A percentile compares a stretch with the other conserved stretches of the same genome.
phyloP scores from a whole-genome alignment of 2,329 filamentous ascomycete genomes.

The Graphium sp. region DNA sequence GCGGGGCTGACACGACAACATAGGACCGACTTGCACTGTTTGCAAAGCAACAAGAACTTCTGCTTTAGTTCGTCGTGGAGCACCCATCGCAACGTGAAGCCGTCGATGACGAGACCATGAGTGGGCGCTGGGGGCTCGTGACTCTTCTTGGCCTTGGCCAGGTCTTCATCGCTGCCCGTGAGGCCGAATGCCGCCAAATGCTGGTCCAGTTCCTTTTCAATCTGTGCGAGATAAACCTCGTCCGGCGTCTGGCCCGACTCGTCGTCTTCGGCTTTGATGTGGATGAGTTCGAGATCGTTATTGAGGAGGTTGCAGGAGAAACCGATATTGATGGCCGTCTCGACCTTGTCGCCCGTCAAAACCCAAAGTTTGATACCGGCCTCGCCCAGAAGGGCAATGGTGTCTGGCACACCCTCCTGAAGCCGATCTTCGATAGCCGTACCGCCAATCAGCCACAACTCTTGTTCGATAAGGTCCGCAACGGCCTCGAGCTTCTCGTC shows the following conservation, averaged over 20 bases:
- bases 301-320: slow-evolving; percentile 96
- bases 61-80: slow-evolving; percentile 70
- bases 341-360: slow-evolving; percentile 93
- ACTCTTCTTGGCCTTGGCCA: slow-evolving; percentile 60
- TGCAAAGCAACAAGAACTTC: slow-evolving; percentile 88
- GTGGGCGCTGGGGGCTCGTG: slow-evolving; percentile 78
- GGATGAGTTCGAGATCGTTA: slow-evolving; percentile 94
- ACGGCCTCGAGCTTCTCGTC: slow-evolving; percentile 88
- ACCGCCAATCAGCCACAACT: slow-evolving; percentile 74
- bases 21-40: slow-evolving; percentile 89
- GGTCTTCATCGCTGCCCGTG: slow-evolving; percentile 72
- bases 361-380: slow-evolving; percentile 99
- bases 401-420: slow-evolving; percentile 92
- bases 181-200: slow-evolving; percentile 59
- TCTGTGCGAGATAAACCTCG: slow-evolving; percentile 32
- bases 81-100: slow-evolving; percentile 79
- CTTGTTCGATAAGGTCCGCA: slow-evolving; percentile 78
- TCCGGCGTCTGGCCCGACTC: slow-evolving; percentile 29
- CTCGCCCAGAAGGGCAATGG: slow-evolving; percentile 76
- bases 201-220: slow-evolving; percentile 58
- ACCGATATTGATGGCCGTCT: slow-evolving; percentile 98
- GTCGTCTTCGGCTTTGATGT: slow-evolving; percentile 72
- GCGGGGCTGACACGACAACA: slow-evolving; percentile 95
- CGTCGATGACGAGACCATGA: slow-evolving; percentile 88
- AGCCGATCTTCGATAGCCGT: slow-evolving; percentile 95